A percentile compares a stretch with the other conserved stretches of the same genome.
phyloP scores from a whole-genome alignment of 2,329 filamentous ascomycete genomes.

The Penicillium sclerotiorum region DNA sequence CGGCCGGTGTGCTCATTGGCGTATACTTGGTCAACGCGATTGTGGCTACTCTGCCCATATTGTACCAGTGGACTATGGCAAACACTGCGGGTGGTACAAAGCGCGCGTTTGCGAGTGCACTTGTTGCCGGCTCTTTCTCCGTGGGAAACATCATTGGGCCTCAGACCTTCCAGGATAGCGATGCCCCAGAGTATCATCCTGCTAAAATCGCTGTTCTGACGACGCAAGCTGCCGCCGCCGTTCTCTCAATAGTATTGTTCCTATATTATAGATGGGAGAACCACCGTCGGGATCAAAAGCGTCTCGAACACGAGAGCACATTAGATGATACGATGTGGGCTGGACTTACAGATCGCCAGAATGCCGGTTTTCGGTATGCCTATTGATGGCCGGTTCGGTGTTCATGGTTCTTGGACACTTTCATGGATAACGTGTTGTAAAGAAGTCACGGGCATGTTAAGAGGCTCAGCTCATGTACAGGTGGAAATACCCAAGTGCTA shows the following conservation, averaged over 20 bases:
- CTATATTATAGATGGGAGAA: conserved; percentile 37
- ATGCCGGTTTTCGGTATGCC: conserved; percentile 36
- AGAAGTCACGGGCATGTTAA: too few relatives aligned
- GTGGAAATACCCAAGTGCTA: too few relatives aligned
- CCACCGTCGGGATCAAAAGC: conserved; percentile 24
- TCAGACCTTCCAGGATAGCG: conserved; percentile 13
- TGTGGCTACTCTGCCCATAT: conserved; percentile 47
- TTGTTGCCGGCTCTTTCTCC: conserved; percentile 11
- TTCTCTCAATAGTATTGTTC: conserved; percentile 33
- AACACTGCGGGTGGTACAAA: conserved; percentile 44
- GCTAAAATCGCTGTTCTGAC: conserved; percentile 47
- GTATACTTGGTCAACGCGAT: conserved; percentile 51
- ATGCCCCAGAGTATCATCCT: conserved; percentile 40
- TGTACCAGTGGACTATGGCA: conserved; percentile 51
- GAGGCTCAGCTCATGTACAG: too few relatives aligned
- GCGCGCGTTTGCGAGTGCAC: conserved; percentile 11
- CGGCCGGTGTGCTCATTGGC: conserved; percentile 46
- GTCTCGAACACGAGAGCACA: conserved; percentile 16
- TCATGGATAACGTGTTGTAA: not conserved
- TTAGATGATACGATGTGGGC: conserved; percentile 32
- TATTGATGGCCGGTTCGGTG: conserved; percentile 23
- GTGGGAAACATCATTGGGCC: conserved; percentile 18
- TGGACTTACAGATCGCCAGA: conserved; percentile 39
- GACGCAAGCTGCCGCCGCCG: conserved; percentile 35
- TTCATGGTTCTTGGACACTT: not conserved